A percentile compares a stretch with the other conserved stretches of the same genome.
These are phyloP conservation scores for Talaromyces sp. DNA, from an alignment of 2,329 filamentous ascomycete genomes.

Conservation along the genomic window DNA sequence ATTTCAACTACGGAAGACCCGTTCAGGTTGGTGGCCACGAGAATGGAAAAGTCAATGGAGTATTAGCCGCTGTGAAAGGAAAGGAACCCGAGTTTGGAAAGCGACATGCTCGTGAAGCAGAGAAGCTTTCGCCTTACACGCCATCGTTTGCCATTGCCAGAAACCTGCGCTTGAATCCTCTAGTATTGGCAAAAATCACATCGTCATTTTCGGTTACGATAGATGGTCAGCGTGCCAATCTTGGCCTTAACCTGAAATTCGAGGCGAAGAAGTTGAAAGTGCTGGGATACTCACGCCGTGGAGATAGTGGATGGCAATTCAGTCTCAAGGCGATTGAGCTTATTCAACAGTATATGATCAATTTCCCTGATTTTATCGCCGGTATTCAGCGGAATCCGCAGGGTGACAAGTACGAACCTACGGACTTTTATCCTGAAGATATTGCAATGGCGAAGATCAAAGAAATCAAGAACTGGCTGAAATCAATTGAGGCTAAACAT, in stretches of 20 bases:
- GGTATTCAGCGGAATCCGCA: constrained; percentile 80
- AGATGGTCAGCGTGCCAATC: constrained; percentile 76
- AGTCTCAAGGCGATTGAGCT: constrained; percentile 76
- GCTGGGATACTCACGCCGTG: constrained; percentile 86
- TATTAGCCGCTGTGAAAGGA: constrained; percentile 65
- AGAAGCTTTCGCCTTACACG: constrained; percentile 67
- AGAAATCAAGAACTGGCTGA: constrained; percentile 90
- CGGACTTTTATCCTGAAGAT: constrained; percentile 74
- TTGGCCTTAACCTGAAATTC: constrained; percentile 95
- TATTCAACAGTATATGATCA: constrained; percentile 82
- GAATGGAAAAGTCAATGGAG: constrained; percentile 69
- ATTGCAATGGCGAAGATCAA: constrained; percentile 76
- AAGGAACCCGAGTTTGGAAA: constrained; percentile 79
- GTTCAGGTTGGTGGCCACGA: constrained; percentile 73
- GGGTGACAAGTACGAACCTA: constrained; percentile 75
- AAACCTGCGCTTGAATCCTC: constrained; percentile 71
- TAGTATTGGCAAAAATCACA: constrained; percentile 92
- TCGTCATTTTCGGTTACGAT: constrained; percentile 85
- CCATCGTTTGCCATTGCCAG: constrained; percentile 87
- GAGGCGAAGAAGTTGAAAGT: constrained; percentile 95
- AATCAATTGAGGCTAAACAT: constrained; percentile 81
- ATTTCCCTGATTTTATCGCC: constrained; percentile 92
- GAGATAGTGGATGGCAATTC: constrained; percentile 88
- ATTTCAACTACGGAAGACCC: constrained; percentile 86
- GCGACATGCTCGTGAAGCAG: constrained; percentile 64